Percentiles rank a stretch among this genome's conserved stretches.
Conservation (phyloP, 2,329 filamentous ascomycete genomes). For the Botrytis fabae region DNA sequence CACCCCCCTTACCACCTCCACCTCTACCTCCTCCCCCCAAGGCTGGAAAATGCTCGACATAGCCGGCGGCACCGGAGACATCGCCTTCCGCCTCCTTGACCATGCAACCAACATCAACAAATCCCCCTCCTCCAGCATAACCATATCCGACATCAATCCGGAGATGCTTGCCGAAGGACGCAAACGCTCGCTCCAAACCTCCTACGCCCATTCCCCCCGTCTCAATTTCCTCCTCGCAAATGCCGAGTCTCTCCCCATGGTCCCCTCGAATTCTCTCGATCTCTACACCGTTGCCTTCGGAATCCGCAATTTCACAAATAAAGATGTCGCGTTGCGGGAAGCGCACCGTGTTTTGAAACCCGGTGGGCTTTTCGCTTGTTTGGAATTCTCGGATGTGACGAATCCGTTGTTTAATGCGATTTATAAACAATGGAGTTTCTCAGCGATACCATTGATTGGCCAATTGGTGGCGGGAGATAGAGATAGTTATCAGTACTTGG, state of each 20-base stretch:
- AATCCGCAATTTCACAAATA: constrained; percentile 95
- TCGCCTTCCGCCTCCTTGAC: constrained; percentile 93
- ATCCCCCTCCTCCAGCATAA: constrained; percentile 79
- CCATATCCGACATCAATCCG: constrained; percentile 93
- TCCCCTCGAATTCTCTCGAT: constrained; percentile 75
- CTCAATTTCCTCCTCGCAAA: constrained; percentile 85
- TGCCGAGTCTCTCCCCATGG: constrained; percentile 70
- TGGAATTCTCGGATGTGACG: constrained; percentile 84
- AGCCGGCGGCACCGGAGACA: constrained; percentile 94
- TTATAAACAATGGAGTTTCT: constrained; percentile 96
- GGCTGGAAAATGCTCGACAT: constrained; percentile 86
- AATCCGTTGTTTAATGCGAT: constrained; percentile 76
- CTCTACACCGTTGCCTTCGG: constrained; percentile 98
- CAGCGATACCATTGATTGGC: constrained; percentile 90
- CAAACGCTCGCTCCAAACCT: constrained; percentile 67
- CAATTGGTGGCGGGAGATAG: constrained; percentile 92
- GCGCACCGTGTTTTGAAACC: constrained; percentile 89
- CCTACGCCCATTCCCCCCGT: constrained; percentile 53
- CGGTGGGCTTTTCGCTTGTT: constrained; percentile 91
- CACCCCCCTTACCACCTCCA: constrained; percentile 44
- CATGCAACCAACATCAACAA: constrained; percentile 79
- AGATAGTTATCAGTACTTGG: constrained; percentile 96
- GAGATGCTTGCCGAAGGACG: constrained; percentile 89
- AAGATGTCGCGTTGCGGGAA: constrained; percentile 77
- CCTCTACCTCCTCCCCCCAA: constrained; percentile 42